Base-by-base conservation (phyloP, 192 early-diverging fungal species). In the Coemansia guatemalensis region DNA sequence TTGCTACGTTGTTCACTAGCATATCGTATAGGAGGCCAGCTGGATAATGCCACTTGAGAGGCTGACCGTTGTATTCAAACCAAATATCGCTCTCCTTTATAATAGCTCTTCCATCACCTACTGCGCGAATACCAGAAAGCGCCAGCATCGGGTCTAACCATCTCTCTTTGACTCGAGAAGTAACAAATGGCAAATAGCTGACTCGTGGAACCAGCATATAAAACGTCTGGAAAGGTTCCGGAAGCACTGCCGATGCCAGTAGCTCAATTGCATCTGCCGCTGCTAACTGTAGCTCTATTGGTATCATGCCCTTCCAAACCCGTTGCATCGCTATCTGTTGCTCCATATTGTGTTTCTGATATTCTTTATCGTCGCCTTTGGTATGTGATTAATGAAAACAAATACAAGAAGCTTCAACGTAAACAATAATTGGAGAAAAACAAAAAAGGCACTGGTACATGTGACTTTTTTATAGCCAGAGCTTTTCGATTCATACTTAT, bases 11-110 rank as follows among this genome's bases (percentile, higher is more conserved):
- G 29, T 22, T 56, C 6, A 74, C 72, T 4, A 69, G 75, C 55
- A 89, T 82, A 61, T 95, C 93, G 66, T 89, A 89, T 12, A 95
- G 74, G 2, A 95, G 83, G 4, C 92, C 93, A 26, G 93, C 81
- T n/a, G 93, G 93, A 68, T 90, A 91, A 64, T 95, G 93, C 92
- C 92, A 93, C 66, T 89, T 93, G 27, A 93, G 65, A 20, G 92
- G 86, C 64, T 81, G 83, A 3, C 87, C 86, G 29, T 87, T 78
- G 62, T 82, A 88, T 33, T 87, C 86, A 57, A 87, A 91, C 92
- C 92, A 93, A 4, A 92, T 80, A 18, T 88, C 84, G 3, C 77
- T 73, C 18, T 75, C 69, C 47, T 60, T 69, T 29, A 74, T 64
- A 23, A 23, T 23, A 18, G n/a, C 50, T 21, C 12, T 12, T 25